phyloP scores from a whole-genome alignment of 1,284 basidiomycete species.

The Entoloma clypeatum region DNA sequence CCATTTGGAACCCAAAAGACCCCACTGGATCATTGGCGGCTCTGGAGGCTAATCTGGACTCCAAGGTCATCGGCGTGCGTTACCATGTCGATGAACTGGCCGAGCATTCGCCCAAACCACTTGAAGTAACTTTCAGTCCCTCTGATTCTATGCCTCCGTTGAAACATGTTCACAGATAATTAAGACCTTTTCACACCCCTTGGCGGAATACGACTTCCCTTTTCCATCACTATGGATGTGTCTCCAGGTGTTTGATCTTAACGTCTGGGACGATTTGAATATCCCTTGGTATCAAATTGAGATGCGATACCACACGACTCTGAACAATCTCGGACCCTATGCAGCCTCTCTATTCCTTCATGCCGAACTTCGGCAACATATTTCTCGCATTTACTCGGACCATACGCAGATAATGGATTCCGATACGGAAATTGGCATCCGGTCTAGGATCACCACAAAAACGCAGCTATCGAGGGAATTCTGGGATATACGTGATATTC shows the following conservation, averaged over 20 bases:
- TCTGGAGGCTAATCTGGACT: constrained; percentile 70
- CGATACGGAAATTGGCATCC: constrained; percentile 16
- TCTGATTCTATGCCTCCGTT: constrained; percentile 1
- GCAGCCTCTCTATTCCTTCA: constrained; percentile 54
- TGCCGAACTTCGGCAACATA: constrained; percentile 50
- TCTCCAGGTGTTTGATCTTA: constrained; percentile 44
- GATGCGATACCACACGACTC: constrained; percentile 56
- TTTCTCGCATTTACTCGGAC: constrained; percentile 30
- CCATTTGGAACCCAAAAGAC: constrained; percentile 72
- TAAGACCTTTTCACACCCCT: constrained; percentile 50
- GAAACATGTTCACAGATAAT: constrained; percentile 44
- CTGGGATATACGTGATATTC: constrained; percentile 44
- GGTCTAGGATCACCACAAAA: constrained; percentile 14
- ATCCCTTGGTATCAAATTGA: constrained; percentile 55
- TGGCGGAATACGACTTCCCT: constrained; percentile 50
- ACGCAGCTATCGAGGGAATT: constrained; percentile 36
- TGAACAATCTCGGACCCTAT: constrained; percentile 42
- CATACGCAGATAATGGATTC: constrained; percentile 11
- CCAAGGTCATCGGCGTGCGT: constrained; percentile 69
- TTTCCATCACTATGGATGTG: constrained; percentile 52
- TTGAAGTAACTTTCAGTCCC: constrained; percentile 45
- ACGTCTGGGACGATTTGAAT: constrained; percentile 35
- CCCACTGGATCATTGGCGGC: constrained; percentile 52
- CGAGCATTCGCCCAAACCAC: constrained; percentile 57
- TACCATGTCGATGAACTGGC: constrained; percentile 62